Base-by-base conservation (phyloP, 768 basidiomycete species). In the Clitopilus passeckerianus region DNA sequence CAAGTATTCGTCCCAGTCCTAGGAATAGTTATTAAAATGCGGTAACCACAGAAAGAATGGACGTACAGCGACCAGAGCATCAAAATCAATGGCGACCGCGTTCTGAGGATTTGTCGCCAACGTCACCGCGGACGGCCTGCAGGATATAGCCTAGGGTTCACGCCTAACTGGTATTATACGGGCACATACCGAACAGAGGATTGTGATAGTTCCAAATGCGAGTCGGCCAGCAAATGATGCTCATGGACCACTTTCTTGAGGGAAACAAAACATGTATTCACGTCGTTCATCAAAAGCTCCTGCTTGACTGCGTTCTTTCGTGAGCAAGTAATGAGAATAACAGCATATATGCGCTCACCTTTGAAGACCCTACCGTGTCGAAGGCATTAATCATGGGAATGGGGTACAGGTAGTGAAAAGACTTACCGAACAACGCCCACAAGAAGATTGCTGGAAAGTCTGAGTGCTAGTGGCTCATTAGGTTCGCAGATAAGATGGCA, bases 371-470 rank as follows among this genome's bases (percentile, higher is more conserved):
- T 72, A 23, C 20, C 61, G 22, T 53, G 30, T 15, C 34, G n/a
- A 23, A 27, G 18, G 22, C 37, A 59, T n/a, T 14, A 37, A 44
- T 43, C 1, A 57, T 6, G 20, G 54, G 0, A 37, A 33, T 3
- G 14, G 23, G n/a, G 16, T 24, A 20, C 16, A 6, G 14, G n/a
- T 23, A 23, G n/a, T 30, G 3, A 23, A 37, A 20, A 20, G 63
- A 65, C 83, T 60, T 71, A 93, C 93, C 93, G 85, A 20, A 89
- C 91, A 34, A 89, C 94, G 3, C 94, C 94, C 61, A 95, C 87
- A 80, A 96, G 86, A 44, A 96, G 74, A 68, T 93, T 93, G 60
- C 92, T 93, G 9, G 93, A 94, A 57, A 95, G 75, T 63, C 94
- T 80, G 58, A 96, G 74, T 1, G 94, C 93, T 34, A 96, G 79